A percentile compares a stretch with the other conserved stretches of the same genome.
These are phyloP conservation scores for Anthracocystis walkeri DNA, from an alignment of 1,284 basidiomycete species.

Conservation along the genomic window DNA sequence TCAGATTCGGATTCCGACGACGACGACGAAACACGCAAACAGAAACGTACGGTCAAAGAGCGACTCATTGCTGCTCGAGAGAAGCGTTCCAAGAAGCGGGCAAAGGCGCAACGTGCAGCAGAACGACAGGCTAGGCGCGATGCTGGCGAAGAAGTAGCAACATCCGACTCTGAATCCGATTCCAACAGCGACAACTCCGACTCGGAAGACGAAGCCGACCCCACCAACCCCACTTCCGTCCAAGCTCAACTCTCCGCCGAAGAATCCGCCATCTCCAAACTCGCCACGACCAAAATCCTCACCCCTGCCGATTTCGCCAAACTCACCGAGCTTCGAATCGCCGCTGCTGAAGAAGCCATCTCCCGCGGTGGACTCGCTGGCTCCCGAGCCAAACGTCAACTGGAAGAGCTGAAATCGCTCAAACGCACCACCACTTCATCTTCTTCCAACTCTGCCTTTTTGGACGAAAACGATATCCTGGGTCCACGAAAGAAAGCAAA, in stretches of 20 bases:
- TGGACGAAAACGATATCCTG: constrained; percentile 75
- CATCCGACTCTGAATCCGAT: constrained; percentile 59
- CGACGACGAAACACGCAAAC: constrained; percentile 72
- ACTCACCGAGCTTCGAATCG: constrained; percentile 85
- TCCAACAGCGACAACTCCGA: constrained; percentile 58
- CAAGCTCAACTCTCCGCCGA: constrained; percentile 28
- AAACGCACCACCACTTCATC: constrained; percentile 72
- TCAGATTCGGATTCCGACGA: constrained; percentile 85
- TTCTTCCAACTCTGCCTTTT: constrained; percentile 70
- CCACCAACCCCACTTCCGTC: constrained; percentile 9
- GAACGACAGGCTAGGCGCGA: constrained; percentile 66
- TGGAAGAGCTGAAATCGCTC: constrained; percentile 76
- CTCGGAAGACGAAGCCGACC: constrained; percentile 42
- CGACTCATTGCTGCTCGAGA: constrained; percentile 48
- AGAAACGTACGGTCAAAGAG: constrained; percentile 47
- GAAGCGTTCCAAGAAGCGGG: constrained; percentile 54
- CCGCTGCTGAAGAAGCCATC: constrained; percentile 78
- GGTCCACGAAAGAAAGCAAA: constrained; percentile 95
- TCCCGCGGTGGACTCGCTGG: constrained; percentile 56
- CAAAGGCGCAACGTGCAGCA: constrained; percentile 56
- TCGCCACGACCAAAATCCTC: constrained; percentile 88
- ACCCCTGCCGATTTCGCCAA: constrained; percentile 97
- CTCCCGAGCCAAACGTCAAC: constrained; percentile 55
- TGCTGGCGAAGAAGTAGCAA: constrained; percentile 56
- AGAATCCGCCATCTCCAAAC: constrained; percentile 57